Conservation (phyloP, 164 flowering plant species). For the Magnolia officinalis region DNA sequence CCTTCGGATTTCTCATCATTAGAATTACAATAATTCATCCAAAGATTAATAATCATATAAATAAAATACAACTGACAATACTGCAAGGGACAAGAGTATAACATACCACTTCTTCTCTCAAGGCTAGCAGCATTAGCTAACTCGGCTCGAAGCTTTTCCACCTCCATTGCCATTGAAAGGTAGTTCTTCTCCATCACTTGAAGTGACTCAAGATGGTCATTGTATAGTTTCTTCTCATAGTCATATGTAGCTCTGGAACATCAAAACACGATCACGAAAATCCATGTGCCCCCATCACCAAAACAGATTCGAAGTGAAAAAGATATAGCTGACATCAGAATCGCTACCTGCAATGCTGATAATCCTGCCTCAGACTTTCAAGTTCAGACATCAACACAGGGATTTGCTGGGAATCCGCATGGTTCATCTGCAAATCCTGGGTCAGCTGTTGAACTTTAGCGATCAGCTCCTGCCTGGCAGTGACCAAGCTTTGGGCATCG, state of each 20-base stretch:
- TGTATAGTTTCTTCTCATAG: conserved; percentile 76
- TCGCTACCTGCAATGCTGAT: conserved; percentile 76
- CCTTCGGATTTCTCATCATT: too few species aligned
- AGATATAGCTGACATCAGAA: neutral
- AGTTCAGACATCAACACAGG: conserved; percentile 76
- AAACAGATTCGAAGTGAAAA: neutral
- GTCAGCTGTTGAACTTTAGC: conserved; percentile 64
- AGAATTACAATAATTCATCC: too few species aligned
- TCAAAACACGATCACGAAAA: conserved; percentile 4
- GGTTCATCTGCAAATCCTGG: conserved; percentile 75
- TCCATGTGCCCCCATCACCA: neutral
- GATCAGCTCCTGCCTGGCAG: conserved; percentile 64
- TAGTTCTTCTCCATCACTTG: conserved; percentile 95
- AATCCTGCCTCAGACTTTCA: conserved; percentile 78
- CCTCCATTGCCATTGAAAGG: conserved; percentile 74
- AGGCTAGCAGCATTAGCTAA: conserved; percentile 49
- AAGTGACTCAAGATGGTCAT: conserved; percentile 82
- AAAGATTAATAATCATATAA: too few species aligned
- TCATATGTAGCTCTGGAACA: conserved; percentile 77
- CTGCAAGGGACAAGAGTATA: too few species aligned
- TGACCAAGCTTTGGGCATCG: conserved; percentile 73
- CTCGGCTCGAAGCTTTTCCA: conserved; percentile 89
- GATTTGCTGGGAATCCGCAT: conserved; percentile 61
- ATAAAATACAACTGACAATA: too few species aligned
- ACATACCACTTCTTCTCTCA: conserved; percentile 55